These are phyloP conservation scores for Thozetella sp. DNA, from an alignment of 495 filamentous ascomycete species.

Conservation along the genomic window DNA sequence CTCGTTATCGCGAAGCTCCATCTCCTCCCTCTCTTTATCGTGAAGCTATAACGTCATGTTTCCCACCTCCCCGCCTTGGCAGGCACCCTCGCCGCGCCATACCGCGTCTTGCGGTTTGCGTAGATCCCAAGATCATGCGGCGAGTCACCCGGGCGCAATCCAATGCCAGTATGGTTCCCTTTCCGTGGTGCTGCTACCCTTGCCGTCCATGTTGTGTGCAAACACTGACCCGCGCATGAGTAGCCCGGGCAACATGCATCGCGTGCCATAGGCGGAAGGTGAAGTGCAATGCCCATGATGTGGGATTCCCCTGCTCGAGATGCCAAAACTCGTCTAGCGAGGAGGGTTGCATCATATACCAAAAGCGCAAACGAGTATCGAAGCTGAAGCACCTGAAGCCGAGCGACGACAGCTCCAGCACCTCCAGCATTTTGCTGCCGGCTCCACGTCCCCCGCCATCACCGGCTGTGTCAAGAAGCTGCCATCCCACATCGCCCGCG, in stretches of 20 bases:
- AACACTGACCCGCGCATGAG: background rate
- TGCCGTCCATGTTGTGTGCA: background rate
- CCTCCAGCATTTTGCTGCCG: background rate
- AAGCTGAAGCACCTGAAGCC: background rate
- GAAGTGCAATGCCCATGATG: background rate
- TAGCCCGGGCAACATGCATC: background rate
- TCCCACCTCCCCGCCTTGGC: too few species aligned
- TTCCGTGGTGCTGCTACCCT: background rate
- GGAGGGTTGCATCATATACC: background rate
- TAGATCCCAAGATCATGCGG: background rate
- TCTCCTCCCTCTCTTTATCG: too few species aligned
- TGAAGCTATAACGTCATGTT: too few species aligned
- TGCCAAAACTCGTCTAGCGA: background rate
- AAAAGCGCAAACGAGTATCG: background rate
- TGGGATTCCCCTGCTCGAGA: background rate
- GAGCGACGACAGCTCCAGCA: background rate
- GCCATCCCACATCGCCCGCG: too few species aligned
- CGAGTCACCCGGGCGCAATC: background rate
- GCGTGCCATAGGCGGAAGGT: background rate
- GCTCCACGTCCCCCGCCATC: background rate
- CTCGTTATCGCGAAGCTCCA: too few species aligned
- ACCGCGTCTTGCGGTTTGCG: background rate
- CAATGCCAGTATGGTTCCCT: background rate
- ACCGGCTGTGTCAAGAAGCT: background rate
- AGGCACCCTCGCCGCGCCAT: background rate